These are phyloP conservation scores for Elsinoe ampelina DNA, from an alignment of 2,329 filamentous ascomycete genomes.

Conservation along the genomic window DNA sequence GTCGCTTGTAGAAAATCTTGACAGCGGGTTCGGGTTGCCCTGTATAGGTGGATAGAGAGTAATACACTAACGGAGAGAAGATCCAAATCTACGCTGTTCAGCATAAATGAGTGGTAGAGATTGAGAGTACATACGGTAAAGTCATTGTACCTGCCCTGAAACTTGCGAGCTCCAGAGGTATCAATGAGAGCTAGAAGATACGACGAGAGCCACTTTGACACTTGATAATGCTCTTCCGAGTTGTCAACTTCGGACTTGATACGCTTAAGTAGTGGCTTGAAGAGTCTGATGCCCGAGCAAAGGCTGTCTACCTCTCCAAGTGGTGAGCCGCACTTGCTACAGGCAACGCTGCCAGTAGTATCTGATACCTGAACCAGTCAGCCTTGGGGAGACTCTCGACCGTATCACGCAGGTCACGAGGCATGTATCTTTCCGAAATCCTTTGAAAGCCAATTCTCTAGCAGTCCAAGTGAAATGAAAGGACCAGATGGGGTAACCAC, in stretches of 20 bases:
- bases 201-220: slow-evolving; percentile 42
- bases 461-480: slow-evolving; percentile 25
- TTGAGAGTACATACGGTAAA: slow-evolving; percentile 6
- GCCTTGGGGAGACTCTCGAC: neutral
- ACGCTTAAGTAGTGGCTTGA: slow-evolving; percentile 22
- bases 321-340: slow-evolving; percentile 30
- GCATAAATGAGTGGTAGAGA: neutral
- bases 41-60: slow-evolving; percentile 38
- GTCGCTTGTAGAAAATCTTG: slow-evolving; percentile 45
- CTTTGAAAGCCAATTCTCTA: slow-evolving; percentile 24
- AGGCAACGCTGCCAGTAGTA: slow-evolving; percentile 23
- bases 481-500: slow-evolving; percentile 20
- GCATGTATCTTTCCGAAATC: slow-evolving; percentile 28
- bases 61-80: slow-evolving; percentile 51
- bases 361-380: neutral
- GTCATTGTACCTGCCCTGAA: slow-evolving; percentile 51
- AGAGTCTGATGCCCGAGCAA: slow-evolving; percentile 33
- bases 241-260: slow-evolving; percentile 11
- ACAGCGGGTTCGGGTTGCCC: slow-evolving; percentile 41
- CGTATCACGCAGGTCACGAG: neutral
- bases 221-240: slow-evolving; percentile 14
- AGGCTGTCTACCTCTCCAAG: slow-evolving; percentile 34
- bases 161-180: slow-evolving; percentile 46
- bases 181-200: slow-evolving; percentile 49
- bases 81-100: slow-evolving; percentile 40